These are phyloP conservation scores for Kuraishia cidri DNA, from an alignment of 805 yeast species.

Conservation along the genomic window DNA sequence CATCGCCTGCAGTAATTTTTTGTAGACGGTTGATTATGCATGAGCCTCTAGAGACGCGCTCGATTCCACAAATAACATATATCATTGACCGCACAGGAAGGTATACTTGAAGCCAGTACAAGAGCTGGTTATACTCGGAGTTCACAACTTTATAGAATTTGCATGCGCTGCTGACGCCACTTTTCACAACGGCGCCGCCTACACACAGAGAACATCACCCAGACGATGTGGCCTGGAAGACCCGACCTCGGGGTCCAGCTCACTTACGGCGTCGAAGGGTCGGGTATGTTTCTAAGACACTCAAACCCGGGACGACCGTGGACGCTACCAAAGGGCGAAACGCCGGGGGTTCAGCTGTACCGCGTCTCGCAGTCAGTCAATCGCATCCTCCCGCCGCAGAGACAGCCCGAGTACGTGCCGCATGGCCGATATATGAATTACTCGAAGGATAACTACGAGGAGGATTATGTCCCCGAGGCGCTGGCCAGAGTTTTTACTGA, in stretches of 20 bases:
- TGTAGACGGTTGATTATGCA: background rate
- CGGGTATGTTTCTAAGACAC: constrained; percentile 11
- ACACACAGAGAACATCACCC: background rate
- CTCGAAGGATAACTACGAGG: background rate
- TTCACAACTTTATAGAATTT: background rate
- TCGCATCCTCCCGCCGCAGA: background rate
- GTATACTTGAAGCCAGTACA: background rate
- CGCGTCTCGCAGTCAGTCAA: background rate
- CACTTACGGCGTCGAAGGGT: constrained; percentile 34
- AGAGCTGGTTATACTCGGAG: background rate
- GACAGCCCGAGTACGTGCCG: background rate
- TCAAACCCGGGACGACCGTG: constrained; percentile 9
- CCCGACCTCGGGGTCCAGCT: constrained; percentile 26
- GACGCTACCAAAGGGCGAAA: constrained; percentile 16
- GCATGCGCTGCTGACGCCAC: background rate
- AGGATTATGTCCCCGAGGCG: background rate
- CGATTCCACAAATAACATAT: too few relatives aligned
- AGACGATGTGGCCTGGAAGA: constrained; percentile 27
- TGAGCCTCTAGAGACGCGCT: too few relatives aligned
- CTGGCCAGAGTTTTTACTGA: background rate
- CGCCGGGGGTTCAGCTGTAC: constrained; percentile 9
- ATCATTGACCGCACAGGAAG: too few relatives aligned
- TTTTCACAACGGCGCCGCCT: background rate
- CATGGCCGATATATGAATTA: background rate
- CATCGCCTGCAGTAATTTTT: background rate